Percentiles rank a stretch among this genome's conserved stretches.
phyloP scores from a whole-genome alignment of 1,139 yeast species.

The Casaregolazyma suthepensis region DNA sequence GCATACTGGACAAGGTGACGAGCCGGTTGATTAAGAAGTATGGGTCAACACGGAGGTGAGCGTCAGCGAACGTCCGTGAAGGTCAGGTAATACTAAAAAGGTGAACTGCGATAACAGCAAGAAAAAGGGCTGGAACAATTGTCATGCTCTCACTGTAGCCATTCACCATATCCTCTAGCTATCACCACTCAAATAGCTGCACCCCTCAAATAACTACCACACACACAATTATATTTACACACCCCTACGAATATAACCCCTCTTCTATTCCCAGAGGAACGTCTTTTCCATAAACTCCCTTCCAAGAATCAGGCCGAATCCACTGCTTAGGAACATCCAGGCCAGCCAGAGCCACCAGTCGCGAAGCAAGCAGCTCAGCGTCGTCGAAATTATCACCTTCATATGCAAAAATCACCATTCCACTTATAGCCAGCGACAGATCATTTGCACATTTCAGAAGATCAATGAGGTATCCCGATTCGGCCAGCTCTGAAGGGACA shows the following conservation, averaged over 20 bases:
- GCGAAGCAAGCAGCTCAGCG: slow-evolving; percentile 51
- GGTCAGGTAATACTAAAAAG: too few relatives aligned
- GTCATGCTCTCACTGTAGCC: neutral
- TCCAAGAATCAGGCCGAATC: slow-evolving; percentile 71
- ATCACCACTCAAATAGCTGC: too few relatives aligned
- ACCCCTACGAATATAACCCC: slow-evolving; percentile 57
- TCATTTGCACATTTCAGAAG: slow-evolving; percentile 17
- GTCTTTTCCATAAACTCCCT: slow-evolving; percentile 74
- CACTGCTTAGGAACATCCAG: slow-evolving; percentile 30
- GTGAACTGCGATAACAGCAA: neutral
- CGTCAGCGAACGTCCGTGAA: too few relatives aligned
- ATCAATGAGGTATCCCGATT: slow-evolving; percentile 29
- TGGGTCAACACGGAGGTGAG: too few relatives aligned
- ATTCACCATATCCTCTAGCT: neutral
- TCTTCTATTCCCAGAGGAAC: slow-evolving; percentile 66
- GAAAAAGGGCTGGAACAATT: neutral
- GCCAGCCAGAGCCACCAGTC: slow-evolving; percentile 33
- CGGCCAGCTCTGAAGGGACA: slow-evolving; percentile 22
- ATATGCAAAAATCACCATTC: slow-evolving; percentile 50
- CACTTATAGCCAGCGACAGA: slow-evolving; percentile 14
- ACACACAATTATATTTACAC: neutral
- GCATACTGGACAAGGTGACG: slow-evolving; percentile 58
- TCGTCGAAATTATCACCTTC: slow-evolving; percentile 87
- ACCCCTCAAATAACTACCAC: too few relatives aligned
- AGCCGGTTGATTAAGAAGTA: slow-evolving; percentile 45